Evolutionary conservation across 1,284 basidiomycete genomes (phyloP).

Genomic region (Puccinia coronata): DNA sequence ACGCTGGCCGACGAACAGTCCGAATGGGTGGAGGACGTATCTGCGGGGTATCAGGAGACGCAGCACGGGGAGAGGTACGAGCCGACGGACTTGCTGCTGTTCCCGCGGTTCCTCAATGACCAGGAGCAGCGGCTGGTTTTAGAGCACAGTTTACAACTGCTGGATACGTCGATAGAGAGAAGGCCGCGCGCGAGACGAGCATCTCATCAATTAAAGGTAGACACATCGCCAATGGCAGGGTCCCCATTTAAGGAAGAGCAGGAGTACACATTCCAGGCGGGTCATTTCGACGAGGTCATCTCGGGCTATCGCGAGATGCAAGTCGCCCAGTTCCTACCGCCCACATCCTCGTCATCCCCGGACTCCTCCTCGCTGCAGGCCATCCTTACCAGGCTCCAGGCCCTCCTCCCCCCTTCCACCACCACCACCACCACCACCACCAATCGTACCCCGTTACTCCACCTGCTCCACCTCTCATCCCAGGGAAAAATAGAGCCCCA

Average conservation of each 20-base stretch:
- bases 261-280: constrained; percentile 31
- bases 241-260: too few species aligned
- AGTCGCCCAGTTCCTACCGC: not conserved
- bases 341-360: not conserved
- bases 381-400: constrained; percentile 1
- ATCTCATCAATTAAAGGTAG: too few species aligned
- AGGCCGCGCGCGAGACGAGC: not conserved
- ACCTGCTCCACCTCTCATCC: constrained; percentile 46
- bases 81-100: constrained; percentile 17
- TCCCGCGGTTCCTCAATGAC: constrained; percentile 12
- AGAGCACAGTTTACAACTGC: not conserved
- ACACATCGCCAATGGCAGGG: too few species aligned
- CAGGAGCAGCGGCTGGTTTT: constrained; percentile 26
- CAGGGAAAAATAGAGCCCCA: constrained; percentile 41
- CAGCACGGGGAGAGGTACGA: constrained; percentile 8
- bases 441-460: constrained; percentile 21
- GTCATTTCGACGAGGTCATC: constrained; percentile 46
- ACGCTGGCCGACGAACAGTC: not conserved
- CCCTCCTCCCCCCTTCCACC: constrained; percentile 8
- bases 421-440: too few species aligned
- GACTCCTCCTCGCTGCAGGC: not conserved
- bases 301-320: constrained; percentile 33
- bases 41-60: not conserved
- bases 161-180: constrained; percentile 14
- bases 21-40: constrained; percentile 20